phyloP scores from a whole-genome alignment of 1,139 yeast species.

The Kluyveromyces sp. region DNA sequence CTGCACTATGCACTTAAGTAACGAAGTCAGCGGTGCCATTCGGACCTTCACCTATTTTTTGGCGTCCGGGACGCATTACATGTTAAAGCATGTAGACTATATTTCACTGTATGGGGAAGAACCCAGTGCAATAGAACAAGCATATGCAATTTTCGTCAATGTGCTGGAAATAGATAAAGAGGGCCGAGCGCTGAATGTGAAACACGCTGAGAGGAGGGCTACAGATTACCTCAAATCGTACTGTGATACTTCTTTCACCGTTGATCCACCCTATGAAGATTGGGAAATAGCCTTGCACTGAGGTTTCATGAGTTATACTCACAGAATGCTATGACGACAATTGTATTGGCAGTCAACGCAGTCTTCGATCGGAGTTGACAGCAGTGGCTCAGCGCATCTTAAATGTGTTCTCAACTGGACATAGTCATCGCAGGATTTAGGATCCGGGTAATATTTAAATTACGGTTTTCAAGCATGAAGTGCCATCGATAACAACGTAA shows the following conservation, averaged over 20 bases:
- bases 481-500: too few relatives aligned
- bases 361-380: too few relatives aligned
- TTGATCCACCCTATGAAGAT: conserved; percentile 1
- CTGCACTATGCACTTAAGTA: neutral
- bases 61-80: conserved; percentile 1
- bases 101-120: conserved; percentile 1
- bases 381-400: too few relatives aligned
- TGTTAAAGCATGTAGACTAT: neutral
- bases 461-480: too few relatives aligned
- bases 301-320: too few relatives aligned
- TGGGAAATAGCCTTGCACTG: neutral
- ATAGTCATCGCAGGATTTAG: too few relatives aligned
- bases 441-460: too few relatives aligned
- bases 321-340: too few relatives aligned
- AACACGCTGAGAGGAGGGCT: neutral
- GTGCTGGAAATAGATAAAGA: neutral
- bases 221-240: conserved; percentile 1
- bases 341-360: too few relatives aligned
- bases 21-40: conserved; percentile 1
- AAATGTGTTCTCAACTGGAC: too few relatives aligned
- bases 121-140: conserved; percentile 2
- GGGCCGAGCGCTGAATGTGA: neutral
- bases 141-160: neutral
- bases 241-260: neutral
- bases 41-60: conserved; percentile 1